Conservation (phyloP, 2,329 filamentous ascomycete species). For the Simplicillium aogashimaense region DNA sequence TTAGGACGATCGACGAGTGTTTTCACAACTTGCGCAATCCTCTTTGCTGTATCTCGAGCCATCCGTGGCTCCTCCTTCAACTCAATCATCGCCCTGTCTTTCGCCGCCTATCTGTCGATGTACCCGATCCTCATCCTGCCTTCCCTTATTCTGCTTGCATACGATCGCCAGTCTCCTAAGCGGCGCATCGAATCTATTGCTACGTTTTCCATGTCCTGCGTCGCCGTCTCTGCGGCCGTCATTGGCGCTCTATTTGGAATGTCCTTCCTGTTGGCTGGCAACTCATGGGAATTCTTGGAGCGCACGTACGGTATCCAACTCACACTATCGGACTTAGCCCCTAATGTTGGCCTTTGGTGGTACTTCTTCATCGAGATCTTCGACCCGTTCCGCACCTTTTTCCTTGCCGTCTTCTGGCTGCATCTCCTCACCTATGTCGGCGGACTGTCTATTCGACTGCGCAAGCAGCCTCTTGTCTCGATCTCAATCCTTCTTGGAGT, state of each 20-base stretch:
- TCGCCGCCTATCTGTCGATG: conserved; percentile 85
- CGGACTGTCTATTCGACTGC: conserved; percentile 72
- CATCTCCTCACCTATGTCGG: conserved; percentile 86
- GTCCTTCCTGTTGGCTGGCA: conserved; percentile 62
- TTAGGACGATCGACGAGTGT: conserved; percentile 81
- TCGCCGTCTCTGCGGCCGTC: conserved; percentile 41
- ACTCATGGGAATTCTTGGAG: conserved; percentile 77
- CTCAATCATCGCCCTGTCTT: conserved; percentile 73
- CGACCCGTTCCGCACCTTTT: conserved; percentile 94
- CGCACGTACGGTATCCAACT: conserved; percentile 93
- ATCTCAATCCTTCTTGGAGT: conserved; percentile 78
- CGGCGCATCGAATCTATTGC: conserved; percentile 22
- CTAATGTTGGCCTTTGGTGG: conserved; percentile 97
- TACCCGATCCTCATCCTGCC: conserved; percentile 83
- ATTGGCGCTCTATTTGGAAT: conserved; percentile 56
- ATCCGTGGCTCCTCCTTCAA: conserved; percentile 63
- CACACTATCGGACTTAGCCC: conserved; percentile 81
- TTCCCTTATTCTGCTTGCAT: conserved; percentile 70
- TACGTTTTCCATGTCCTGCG: conserved; percentile 45
- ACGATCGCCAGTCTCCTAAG: conserved; percentile 46
- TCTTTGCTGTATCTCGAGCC: conserved; percentile 75
- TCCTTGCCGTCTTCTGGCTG: conserved; percentile 95
- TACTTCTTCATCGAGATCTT: conserved; percentile 99
- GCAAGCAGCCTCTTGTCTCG: conserved; percentile 78
- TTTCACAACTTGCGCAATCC: conserved; percentile 80